These are phyloP conservation scores for Streptanthus diversifolius DNA, from an alignment of 345 rosid genomes.

Conservation along the genomic window DNA sequence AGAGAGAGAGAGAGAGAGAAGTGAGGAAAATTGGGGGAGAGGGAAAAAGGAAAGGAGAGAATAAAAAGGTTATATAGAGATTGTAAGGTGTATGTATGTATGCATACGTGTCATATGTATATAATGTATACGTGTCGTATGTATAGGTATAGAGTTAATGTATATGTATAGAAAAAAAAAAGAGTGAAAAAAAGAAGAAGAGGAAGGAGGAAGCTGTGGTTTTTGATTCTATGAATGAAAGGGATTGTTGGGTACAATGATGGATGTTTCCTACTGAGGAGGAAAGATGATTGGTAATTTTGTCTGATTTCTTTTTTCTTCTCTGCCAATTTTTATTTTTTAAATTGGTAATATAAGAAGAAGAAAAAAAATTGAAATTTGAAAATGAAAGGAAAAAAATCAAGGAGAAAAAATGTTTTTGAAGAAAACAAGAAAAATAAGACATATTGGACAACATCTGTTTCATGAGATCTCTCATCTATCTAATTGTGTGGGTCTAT, in stretches of 20 bases:
- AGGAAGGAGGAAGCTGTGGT: slow-evolving; percentile 11
- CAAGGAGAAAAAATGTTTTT: background rate
- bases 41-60: slow-evolving; percentile 20
- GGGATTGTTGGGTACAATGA: slow-evolving; percentile 93
- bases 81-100: background rate
- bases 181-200: slow-evolving; percentile 32
- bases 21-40: slow-evolving; percentile 30
- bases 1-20: slow-evolving; percentile 11
- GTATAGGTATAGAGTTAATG: background rate
- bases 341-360: background rate
- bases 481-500: slow-evolving; percentile 7
- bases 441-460: slow-evolving; percentile 3
- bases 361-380: background rate
- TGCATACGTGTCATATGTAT: background rate
- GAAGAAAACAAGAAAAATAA: background rate
- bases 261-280: slow-evolving; percentile 90
- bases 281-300: slow-evolving; percentile 81
- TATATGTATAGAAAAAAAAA: slow-evolving; percentile 31
- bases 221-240: slow-evolving; percentile 36
- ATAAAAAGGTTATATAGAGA: slow-evolving; percentile 29
- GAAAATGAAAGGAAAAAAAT: background rate
- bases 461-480: slow-evolving; percentile 6
- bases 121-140: background rate
- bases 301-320: background rate
- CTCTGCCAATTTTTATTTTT: background rate